Percentiles rank a stretch among this genome's conserved stretches.
Evolutionary conservation across 129 eudicot species (phyloP).

Genomic region (Artemisia tridentata): DNA sequence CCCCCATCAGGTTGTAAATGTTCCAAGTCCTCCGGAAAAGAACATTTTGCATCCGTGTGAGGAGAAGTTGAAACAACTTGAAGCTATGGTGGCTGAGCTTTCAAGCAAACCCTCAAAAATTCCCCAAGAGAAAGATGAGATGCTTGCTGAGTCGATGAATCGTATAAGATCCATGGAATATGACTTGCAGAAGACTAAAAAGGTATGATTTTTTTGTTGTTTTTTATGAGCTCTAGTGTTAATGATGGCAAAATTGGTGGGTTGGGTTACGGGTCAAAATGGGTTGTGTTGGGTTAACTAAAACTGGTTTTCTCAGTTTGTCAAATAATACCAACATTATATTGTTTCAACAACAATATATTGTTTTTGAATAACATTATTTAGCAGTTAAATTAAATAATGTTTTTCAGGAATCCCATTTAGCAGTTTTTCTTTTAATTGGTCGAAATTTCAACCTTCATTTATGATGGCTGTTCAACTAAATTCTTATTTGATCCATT

Average conservation of each 20-base stretch:
- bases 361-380: too few species aligned
- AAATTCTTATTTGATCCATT: background rate
- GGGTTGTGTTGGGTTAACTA: background rate
- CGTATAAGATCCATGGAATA: constrained; percentile 87
- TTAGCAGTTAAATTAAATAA: too few species aligned
- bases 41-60: constrained; percentile 63
- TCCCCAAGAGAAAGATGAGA: constrained; percentile 85
- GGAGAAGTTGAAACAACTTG: constrained; percentile 71
- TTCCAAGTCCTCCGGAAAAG: constrained; percentile 33
- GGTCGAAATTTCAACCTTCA: background rate
- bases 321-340: too few species aligned
- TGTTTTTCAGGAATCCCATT: too few species aligned
- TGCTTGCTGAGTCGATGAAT: constrained; percentile 67
- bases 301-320: background rate
- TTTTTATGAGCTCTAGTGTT: background rate
- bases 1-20: constrained; percentile 23
- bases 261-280: background rate
- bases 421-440: background rate
- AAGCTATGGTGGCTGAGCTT: constrained; percentile 66
- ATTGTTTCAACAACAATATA: too few species aligned
- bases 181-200: constrained; percentile 91
- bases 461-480: background rate
- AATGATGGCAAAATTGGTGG: background rate
- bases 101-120: constrained; percentile 69
- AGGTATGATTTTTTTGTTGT: constrained; percentile 35